Conservation (phyloP, 177 flowering plant species). For the Vitis hybrid region DNA sequence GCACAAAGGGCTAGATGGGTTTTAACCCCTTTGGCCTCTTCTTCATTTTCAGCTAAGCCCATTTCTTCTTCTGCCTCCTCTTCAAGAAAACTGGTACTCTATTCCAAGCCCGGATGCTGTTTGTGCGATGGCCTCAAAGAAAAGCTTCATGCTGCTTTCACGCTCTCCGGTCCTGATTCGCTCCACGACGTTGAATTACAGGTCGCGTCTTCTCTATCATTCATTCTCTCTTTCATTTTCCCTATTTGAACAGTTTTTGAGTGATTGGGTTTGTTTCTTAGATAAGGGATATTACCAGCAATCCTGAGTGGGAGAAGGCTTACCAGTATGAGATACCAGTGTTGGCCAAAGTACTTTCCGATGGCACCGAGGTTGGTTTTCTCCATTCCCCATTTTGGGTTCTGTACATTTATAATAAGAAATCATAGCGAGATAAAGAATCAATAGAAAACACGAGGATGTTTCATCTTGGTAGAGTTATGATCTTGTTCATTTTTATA, state of each 20-base stretch:
- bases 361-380: conserved; percentile 80
- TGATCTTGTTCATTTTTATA: no score
- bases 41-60: conserved; percentile 27
- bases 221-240: background rate
- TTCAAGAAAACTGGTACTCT: conserved; percentile 54
- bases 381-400: conserved; percentile 2
- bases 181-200: conserved; percentile 68
- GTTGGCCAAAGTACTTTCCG: conserved; percentile 68
- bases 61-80: conserved; percentile 19
- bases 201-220: conserved; percentile 26
- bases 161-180: conserved; percentile 53
- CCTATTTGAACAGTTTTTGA: background rate
- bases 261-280: conserved; percentile 11
- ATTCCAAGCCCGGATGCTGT: conserved; percentile 94
- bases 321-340: conserved; percentile 96
- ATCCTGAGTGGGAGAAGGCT: conserved; percentile 81
- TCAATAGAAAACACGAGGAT: no score
- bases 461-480: no score
- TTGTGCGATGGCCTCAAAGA: conserved; percentile 98
- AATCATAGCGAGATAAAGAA: no score
- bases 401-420: no score
- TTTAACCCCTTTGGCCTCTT: conserved; percentile 23
- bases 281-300: conserved; percentile 80
- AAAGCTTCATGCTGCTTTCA: conserved; percentile 72
- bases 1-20: conserved; percentile 23